Conservation (phyloP, 176 grass and related monocot genomes). For the Poa pratensis region DNA sequence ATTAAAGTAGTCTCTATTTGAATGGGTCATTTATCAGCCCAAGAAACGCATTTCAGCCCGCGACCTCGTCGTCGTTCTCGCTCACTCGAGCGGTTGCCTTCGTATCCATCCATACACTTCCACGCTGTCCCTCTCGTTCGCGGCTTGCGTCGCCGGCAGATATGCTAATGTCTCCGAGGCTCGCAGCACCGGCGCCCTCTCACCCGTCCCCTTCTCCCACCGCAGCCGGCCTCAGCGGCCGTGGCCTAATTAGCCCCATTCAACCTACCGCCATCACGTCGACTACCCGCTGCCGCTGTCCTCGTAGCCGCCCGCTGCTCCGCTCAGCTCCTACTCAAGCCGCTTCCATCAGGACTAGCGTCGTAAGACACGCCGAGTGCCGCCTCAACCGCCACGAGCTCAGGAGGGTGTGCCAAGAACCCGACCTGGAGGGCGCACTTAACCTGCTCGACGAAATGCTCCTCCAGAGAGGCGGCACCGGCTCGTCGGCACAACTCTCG, state of each 20-base stretch:
- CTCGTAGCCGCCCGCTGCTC: not conserved
- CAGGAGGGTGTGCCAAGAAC: constrained; percentile 34
- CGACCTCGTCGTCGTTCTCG: not conserved
- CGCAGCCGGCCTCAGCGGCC: not conserved
- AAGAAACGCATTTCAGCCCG: not conserved
- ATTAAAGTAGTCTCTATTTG: not conserved
- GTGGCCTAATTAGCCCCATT: not conserved
- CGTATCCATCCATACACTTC: not conserved
- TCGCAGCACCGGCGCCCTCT: not conserved
- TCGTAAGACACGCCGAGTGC: accelerated
- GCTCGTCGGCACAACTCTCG: not conserved
- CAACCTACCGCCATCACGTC: not conserved
- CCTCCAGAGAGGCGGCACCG: not conserved
- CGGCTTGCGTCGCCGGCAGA: not conserved
- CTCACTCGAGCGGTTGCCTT: not conserved
- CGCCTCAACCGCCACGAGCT: constrained; percentile 9
- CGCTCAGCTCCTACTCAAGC: not conserved
- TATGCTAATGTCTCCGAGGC: constrained; percentile 34
- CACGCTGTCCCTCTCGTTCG: not conserved
- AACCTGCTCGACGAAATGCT: constrained; percentile 62
- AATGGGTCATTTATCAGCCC: not conserved
- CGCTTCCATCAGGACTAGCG: not conserved
- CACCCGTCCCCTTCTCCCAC: not conserved
- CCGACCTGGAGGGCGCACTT: constrained; percentile 42
- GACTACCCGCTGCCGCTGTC: not conserved